These are phyloP conservation scores for Xylariaceae sp. DNA, from an alignment of 2,329 filamentous ascomycete genomes.

Conservation along the genomic window DNA sequence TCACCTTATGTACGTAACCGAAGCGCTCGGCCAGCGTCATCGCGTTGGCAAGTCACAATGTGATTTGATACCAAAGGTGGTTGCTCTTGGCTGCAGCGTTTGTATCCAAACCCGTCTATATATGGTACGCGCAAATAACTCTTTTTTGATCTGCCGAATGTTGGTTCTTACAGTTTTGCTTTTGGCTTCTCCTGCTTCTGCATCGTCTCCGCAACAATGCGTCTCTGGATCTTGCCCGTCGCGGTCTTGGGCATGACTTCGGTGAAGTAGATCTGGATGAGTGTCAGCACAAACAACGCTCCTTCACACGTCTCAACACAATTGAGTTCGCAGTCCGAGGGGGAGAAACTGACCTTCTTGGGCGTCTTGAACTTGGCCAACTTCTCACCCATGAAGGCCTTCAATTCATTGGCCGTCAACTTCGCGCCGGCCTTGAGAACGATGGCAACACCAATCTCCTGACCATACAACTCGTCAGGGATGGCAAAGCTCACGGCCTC, in stretches of 20 bases:
- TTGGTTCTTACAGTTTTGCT: slow-evolving; percentile 48
- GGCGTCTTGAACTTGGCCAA: slow-evolving; percentile 82
- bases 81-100: too few species aligned
- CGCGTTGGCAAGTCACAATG: background rate
- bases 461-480: slow-evolving; percentile 75
- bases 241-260: slow-evolving; percentile 84
- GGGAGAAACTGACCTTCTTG: slow-evolving; percentile 56
- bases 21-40: background rate
- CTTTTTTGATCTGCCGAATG: background rate
- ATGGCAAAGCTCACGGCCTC: slow-evolving; percentile 83
- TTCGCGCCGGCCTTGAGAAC: slow-evolving; percentile 63
- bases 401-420: slow-evolving; percentile 56
- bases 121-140: too few species aligned
- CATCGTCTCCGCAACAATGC: slow-evolving; percentile 83
- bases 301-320: slow-evolving; percentile 1
- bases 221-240: slow-evolving; percentile 82
- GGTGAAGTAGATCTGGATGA: slow-evolving; percentile 66
- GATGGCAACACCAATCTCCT: slow-evolving; percentile 73
- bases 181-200: slow-evolving; percentile 58
- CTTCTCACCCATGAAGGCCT: slow-evolving; percentile 61
- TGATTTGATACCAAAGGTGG: background rate
- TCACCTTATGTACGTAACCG: background rate
- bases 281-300: slow-evolving; percentile 9
- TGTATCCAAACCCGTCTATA: too few species aligned
- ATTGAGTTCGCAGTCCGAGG: background rate